These are phyloP conservation scores for Penstemon eatonii DNA, from an alignment of 257 asterid species.

Conservation along the genomic window DNA sequence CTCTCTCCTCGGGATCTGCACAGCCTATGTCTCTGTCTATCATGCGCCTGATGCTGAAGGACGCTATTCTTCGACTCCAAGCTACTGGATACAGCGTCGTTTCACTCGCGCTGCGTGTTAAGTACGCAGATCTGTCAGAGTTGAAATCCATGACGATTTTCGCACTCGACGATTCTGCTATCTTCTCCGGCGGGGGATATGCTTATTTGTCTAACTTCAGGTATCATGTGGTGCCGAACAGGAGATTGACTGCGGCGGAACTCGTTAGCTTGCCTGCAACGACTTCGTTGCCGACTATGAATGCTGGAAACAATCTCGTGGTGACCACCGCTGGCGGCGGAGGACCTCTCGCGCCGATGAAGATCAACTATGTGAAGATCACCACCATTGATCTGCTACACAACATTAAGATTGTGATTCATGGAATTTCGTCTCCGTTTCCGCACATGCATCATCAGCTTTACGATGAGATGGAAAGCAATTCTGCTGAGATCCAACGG, in stretches of 20 bases:
- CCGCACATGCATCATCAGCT: constrained; percentile 51
- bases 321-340: constrained; percentile 67
- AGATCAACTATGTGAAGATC: constrained; percentile 57
- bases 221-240: constrained; percentile 71
- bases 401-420: constrained; percentile 63
- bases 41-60: constrained; percentile 64
- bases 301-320: constrained; percentile 48
- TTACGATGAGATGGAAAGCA: constrained; percentile 22
- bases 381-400: constrained; percentile 57
- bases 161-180: constrained; percentile 57
- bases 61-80: constrained; percentile 57
- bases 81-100: constrained; percentile 58
- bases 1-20: constrained; percentile 32
- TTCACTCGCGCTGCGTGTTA: constrained; percentile 63
- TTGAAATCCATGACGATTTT: constrained; percentile 59
- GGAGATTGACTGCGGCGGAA: constrained; percentile 52
- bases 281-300: constrained; percentile 55
- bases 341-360: constrained; percentile 56
- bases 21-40: constrained; percentile 35
- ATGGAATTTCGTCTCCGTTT: constrained; percentile 56
- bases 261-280: constrained; percentile 52
- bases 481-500: constrained; percentile 33
- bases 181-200: constrained; percentile 59
- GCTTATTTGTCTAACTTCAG: constrained; percentile 53
- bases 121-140: constrained; percentile 53